Base-by-base conservation (phyloP, 495 filamentous ascomycete genomes). In the Annulohypoxylon moriforme region DNA sequence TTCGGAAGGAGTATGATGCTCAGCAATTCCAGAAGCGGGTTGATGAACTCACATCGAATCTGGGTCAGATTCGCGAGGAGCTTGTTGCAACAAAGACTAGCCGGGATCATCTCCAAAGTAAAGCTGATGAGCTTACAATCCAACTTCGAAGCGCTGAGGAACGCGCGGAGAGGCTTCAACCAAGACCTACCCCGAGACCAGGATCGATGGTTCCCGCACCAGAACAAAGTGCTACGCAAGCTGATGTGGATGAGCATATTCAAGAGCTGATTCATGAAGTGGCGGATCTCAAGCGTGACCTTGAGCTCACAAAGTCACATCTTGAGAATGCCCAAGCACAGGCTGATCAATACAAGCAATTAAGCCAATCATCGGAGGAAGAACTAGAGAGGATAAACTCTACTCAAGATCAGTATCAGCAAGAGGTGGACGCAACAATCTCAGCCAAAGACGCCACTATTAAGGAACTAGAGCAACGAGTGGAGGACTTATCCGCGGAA, bases 71-170 rank as follows among this genome's bases (percentile, higher is more conserved):
- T 40, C 92, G 94, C 38, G 94, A 97, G 79, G 92, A 97, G 75
- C 86, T 94, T 63, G 88, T 93, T 52, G 90, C 89, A 8, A 86
- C 89, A 8, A 97, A 95, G 82, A 96, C 94, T 9, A 90, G 88
- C 6, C 89, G 92, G 20, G 96, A 98, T 78, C 91, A 97, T 76
- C 83, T 98, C 1, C 94, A 97, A 75, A 85, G 90, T 13, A 86
- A 94, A 53, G 93, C 97, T 13, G 91, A 96, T 68, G 95, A 98
- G 78, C 82, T 98, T 56, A 90, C 89, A 52, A 91, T 95, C 59
- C 93, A 98, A 78, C 86, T 98, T 36, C 90, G 89, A 72, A 93
- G 89, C 75, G 92, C 93, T 6, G 93, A 98, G 77, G 96, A 98
- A 75, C 90, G 92, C 22, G 82, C 92, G 11, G 90, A 90, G 68